Conservation (phyloP, 805 yeast species). For the Candida silvatica region DNA sequence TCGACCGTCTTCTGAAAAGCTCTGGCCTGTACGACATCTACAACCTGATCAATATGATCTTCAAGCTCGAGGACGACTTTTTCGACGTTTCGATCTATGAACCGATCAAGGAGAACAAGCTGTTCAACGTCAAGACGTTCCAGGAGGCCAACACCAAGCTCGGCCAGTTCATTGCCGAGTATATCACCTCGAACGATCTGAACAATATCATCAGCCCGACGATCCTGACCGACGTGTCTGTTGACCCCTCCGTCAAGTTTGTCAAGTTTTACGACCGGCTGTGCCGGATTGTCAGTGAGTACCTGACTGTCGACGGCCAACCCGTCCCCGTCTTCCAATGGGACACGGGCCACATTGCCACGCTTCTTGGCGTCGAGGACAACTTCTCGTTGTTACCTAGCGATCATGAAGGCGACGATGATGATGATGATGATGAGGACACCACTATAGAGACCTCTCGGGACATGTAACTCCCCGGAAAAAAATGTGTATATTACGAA, state of each 20-base stretch:
- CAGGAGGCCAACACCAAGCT: slow-evolving; percentile 34
- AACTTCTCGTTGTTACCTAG: slow-evolving; percentile 1
- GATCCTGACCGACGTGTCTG: slow-evolving; percentile 46
- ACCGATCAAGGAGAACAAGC: slow-evolving; percentile 54
- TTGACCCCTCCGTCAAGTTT: slow-evolving; percentile 39
- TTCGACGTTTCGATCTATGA: slow-evolving; percentile 56
- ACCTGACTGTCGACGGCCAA: slow-evolving; percentile 22
- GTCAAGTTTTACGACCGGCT: slow-evolving; percentile 38
- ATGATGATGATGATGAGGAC: too few relatives aligned
- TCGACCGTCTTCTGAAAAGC: slow-evolving; percentile 36
- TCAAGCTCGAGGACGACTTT: slow-evolving; percentile 49
- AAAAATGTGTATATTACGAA: slow-evolving; percentile 1
- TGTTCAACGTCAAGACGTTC: slow-evolving; percentile 38
- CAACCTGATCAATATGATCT: slow-evolving; percentile 65
- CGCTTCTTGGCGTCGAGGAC: slow-evolving; percentile 61
- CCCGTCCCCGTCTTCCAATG: slow-evolving; percentile 34
- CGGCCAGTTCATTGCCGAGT: slow-evolving; percentile 47
- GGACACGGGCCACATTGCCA: slow-evolving; percentile 53
- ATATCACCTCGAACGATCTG: slow-evolving; percentile 48
- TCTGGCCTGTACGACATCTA: slow-evolving; percentile 51
- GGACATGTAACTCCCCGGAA: too few relatives aligned
- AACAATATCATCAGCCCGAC: slow-evolving; percentile 57
- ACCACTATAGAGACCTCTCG: too few relatives aligned
- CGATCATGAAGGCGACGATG: too few relatives aligned
- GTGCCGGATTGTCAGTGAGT: slow-evolving; percentile 27